Evolutionary conservation across 2,329 filamentous ascomycete species (phyloP).

Genomic region (Teratosphaeria viscida): DNA sequence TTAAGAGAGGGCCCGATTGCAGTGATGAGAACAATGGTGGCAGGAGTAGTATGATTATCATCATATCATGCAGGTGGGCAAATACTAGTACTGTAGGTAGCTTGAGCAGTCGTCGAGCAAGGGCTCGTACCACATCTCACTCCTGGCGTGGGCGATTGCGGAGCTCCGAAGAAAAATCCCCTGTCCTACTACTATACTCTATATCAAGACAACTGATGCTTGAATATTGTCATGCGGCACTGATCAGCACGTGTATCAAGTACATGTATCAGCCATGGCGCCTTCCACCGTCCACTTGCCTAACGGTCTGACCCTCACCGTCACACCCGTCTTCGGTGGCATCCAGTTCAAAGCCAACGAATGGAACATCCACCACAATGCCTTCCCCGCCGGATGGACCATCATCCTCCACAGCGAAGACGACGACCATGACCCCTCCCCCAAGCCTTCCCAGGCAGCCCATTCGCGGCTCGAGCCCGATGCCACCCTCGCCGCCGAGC

Average conservation of each 20-base stretch:
- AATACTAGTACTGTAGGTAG: no score
- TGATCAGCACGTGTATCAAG: not conserved
- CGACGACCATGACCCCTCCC: constrained; percentile 23
- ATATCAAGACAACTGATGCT: not conserved
- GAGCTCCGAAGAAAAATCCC: not conserved
- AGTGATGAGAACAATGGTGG: not conserved
- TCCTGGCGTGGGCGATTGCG: not conserved
- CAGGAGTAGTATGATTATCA: not conserved
- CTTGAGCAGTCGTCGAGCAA: not conserved
- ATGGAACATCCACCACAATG: constrained; percentile 54
- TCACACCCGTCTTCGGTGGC: constrained; percentile 82
- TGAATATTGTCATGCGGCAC: not conserved
- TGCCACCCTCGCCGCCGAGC: constrained; percentile 9
- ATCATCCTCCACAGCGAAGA: constrained; percentile 64
- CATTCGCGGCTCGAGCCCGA: constrained; percentile 6
- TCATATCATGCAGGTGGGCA: not conserved
- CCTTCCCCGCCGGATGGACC: constrained; percentile 77
- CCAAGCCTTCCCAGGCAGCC: constrained; percentile 8
- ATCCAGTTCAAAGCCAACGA: constrained; percentile 81
- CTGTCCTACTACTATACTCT: no score
- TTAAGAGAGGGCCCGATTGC: not conserved
- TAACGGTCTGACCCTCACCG: constrained; percentile 74
- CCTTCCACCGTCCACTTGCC: constrained; percentile 57
- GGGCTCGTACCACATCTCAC: not conserved
- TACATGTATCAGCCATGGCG: constrained; percentile 24